Evolutionary conservation across 1,284 basidiomycete genomes (phyloP), one percentile per base, ranked within the genome.

Genomic region (Ceratobasidium sp.): DNA sequence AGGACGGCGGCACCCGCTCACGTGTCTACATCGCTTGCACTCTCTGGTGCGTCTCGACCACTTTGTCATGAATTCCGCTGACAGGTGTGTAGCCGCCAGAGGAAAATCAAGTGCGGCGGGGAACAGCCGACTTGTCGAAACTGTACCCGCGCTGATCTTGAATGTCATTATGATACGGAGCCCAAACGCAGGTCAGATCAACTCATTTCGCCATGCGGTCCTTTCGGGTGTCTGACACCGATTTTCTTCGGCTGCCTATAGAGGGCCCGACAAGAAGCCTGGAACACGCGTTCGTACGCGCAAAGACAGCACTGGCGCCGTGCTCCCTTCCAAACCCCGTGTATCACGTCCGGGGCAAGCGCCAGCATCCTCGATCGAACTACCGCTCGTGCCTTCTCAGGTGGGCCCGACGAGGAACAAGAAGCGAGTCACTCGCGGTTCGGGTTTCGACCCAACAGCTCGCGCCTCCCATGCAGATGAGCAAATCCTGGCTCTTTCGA

Each of bases 81-180:
- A 71, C 46, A 16, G 27, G 27, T 19, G 34, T 31, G 13, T 24
- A 71, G 68, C 22, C 68, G 68, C 31, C 68, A 71, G 56, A 71
- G 68, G 41, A 71, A 71, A 53, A 71, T 71, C 68, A 71, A 71
- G 54, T 71, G 68, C 41, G 68, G 68, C 41, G 68, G 68, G 19
- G 68, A 71, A 61, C 68, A 71, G 46, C 68, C 68, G 46, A 53
- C 56, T 29, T 71, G 68, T 71, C 68, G 68, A 71, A 71, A 71
- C 19, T 71, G 68, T 24, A 53, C n/a, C 24, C 68, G 68, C 29
- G 41, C 27, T 16, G 68, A 71, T 39, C 37, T 71, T 43, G 53
- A 46, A 37, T 71, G 68, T 59, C 68, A 61, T 37, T 71, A 71
- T 37, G 68, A 71, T 37, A 3, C 56, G 8, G 68, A 71, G 29